A percentile compares a stretch with the other conserved stretches of the same genome.
phyloP scores from a whole-genome alignment of 139 green algal genomes.

The Tetradesmus lagerheimii region DNA sequence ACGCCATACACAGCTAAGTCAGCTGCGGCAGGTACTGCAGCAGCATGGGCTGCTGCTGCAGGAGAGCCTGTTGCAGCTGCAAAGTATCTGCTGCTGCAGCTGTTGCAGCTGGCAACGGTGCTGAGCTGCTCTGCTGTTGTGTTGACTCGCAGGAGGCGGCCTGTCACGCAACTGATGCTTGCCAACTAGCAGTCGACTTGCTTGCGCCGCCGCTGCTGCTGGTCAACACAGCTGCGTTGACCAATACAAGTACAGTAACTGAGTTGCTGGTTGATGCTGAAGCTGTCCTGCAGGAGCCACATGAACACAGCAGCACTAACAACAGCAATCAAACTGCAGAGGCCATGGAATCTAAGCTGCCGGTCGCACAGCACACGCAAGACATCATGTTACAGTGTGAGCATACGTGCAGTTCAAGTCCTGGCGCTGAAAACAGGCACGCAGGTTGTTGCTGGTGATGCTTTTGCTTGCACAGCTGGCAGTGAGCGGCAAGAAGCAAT shows the following conservation, averaged over 20 bases:
- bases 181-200: neutral
- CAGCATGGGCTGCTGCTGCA: neutral
- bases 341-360: neutral
- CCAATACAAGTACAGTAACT: too few relatives aligned
- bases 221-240: neutral
- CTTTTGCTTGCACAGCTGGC: constrained; percentile 6
- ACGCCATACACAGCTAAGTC: constrained; percentile 31
- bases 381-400: neutral
- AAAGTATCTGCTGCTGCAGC: too few relatives aligned
- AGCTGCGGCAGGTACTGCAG: neutral
- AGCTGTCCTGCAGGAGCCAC: neutral
- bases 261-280: neutral
- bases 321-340: neutral
- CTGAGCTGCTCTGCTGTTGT: neutral
- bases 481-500: neutral
- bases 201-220: neutral
- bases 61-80: neutral
- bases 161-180: constrained; percentile 20
- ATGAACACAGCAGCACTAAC: neutral
- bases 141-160: neutral
- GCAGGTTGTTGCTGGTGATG: neutral
- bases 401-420: neutral
- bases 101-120: neutral
- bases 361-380: neutral
- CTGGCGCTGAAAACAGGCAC: neutral